Conservation (phyloP, 2,329 filamentous ascomycete species). For the Sarocladium kiliense region DNA sequence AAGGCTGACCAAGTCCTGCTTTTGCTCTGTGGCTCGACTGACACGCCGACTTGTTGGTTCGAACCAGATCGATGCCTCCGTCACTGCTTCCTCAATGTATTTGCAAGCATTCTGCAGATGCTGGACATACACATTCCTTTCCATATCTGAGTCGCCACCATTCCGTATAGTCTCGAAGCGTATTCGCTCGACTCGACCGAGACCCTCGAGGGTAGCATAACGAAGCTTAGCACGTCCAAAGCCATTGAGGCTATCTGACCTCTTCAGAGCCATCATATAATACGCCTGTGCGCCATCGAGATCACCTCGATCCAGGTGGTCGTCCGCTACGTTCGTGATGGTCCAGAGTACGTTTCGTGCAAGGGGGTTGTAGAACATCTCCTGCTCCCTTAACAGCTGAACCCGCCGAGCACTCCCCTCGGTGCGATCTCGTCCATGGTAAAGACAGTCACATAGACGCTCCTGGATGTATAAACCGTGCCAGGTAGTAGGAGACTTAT, state of each 20-base stretch:
- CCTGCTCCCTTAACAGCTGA: background rate
- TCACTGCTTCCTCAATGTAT: background rate
- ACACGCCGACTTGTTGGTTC: slow-evolving; percentile 4
- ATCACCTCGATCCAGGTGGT: background rate
- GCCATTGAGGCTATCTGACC: background rate
- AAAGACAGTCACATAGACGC: slow-evolving; percentile 5
- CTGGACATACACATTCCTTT: background rate
- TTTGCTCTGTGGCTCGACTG: background rate
- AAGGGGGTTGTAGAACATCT: slow-evolving; percentile 1
- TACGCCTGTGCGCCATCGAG: background rate
- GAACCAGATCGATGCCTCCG: slow-evolving; percentile 7
- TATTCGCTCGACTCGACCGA: background rate
- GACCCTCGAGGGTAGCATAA: slow-evolving; percentile 5
- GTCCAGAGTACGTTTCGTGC: slow-evolving; percentile 7
- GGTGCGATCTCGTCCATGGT: background rate
- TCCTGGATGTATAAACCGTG: slow-evolving; percentile 6
- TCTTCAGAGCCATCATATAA: background rate
- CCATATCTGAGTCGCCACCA: background rate
- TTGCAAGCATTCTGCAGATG: background rate
- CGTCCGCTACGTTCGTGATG: slow-evolving; percentile 7
- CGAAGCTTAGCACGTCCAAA: slow-evolving; percentile 2
- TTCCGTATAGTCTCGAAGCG: background rate
- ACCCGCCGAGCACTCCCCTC: slow-evolving; percentile 1
- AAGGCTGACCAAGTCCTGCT: background rate
- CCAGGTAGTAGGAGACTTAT: background rate